Conservation (phyloP, 164 flowering plant species). For the Tetrastigma voinierianum region DNA sequence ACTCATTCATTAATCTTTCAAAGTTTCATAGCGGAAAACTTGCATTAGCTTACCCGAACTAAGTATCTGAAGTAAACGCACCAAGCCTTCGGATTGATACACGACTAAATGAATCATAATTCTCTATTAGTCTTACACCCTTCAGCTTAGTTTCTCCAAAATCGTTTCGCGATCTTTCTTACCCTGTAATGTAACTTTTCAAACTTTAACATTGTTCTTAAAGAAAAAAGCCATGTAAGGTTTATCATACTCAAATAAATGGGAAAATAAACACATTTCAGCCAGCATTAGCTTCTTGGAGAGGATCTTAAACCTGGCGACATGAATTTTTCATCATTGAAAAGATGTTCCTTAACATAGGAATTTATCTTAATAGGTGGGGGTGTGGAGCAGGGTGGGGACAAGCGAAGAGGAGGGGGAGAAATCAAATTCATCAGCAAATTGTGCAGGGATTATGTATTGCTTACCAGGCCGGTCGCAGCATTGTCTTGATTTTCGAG, state of each 20-base stretch:
- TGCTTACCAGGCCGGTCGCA: slow-evolving; percentile 24
- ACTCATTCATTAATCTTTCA: neutral
- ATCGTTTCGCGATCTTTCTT: slow-evolving; percentile 62
- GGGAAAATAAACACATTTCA: slow-evolving; percentile 83
- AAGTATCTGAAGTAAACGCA: slow-evolving; percentile 85
- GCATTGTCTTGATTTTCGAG: slow-evolving; percentile 12
- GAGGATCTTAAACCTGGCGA: slow-evolving; percentile 30
- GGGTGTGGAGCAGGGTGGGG: too few species aligned
- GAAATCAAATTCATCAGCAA: too few species aligned
- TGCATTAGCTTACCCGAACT: slow-evolving; percentile 61
- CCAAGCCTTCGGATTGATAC: slow-evolving; percentile 75
- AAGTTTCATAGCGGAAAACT: neutral
- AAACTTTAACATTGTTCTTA: neutral
- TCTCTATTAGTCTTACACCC: slow-evolving; percentile 36
- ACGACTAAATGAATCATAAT: slow-evolving; percentile 54
- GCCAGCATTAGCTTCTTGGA: slow-evolving; percentile 68
- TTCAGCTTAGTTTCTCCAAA: slow-evolving; percentile 46
- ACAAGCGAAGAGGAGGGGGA: too few species aligned
- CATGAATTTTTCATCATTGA: slow-evolving; percentile 5
- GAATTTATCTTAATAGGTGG: neutral
- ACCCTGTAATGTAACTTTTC: slow-evolving; percentile 41
- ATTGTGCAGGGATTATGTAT: neutral
- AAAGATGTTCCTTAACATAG: neutral
- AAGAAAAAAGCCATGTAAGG: neutral
- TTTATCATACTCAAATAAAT: slow-evolving; percentile 37